A percentile compares a stretch with the other conserved stretches of the same genome.
These are phyloP conservation scores for Claviceps quebecensis DNA, from an alignment of 2,329 filamentous ascomycete genomes.

Conservation along the genomic window DNA sequence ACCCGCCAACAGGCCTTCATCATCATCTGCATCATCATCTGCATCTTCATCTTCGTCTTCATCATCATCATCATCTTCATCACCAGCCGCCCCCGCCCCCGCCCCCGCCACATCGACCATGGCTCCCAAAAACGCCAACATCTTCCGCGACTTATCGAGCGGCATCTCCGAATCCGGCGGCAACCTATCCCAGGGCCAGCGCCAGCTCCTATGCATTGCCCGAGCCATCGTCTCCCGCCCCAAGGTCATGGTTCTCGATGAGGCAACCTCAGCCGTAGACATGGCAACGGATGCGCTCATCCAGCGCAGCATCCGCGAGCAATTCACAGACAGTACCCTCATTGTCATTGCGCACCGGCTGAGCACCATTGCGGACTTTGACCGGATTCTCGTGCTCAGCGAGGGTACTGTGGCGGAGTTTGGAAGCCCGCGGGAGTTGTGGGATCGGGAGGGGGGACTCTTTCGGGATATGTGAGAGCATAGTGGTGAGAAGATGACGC, in stretches of 20 bases:
- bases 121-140: constrained; percentile 42
- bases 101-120: constrained; percentile 17
- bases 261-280: constrained; percentile 67
- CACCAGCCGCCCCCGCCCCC: too few relatives aligned
- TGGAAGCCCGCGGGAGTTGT: constrained; percentile 48
- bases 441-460: constrained; percentile 35
- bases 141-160: constrained; percentile 48
- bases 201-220: constrained; percentile 62
- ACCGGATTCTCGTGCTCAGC: constrained; percentile 56
- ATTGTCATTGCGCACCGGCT: constrained; percentile 64
- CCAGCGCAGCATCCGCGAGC: constrained; percentile 57
- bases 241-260: constrained; percentile 67
- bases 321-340: constrained; percentile 54
- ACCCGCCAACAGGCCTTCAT: constrained; percentile 24
- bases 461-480: constrained; percentile 52
- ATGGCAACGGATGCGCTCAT: constrained; percentile 64
- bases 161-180: constrained; percentile 57
- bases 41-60: constrained; percentile 12
- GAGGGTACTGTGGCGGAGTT: constrained; percentile 56
- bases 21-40: constrained; percentile 4
- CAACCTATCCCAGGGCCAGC: constrained; percentile 63
- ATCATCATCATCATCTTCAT: constrained; percentile 12
- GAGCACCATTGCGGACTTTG: constrained; percentile 65
- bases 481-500: constrained; percentile 34
- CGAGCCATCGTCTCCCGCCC: constrained; percentile 58